These are phyloP conservation scores for Davidsoniella eucalypti DNA, from an alignment of 2,329 filamentous ascomycete species.

Conservation along the genomic window DNA sequence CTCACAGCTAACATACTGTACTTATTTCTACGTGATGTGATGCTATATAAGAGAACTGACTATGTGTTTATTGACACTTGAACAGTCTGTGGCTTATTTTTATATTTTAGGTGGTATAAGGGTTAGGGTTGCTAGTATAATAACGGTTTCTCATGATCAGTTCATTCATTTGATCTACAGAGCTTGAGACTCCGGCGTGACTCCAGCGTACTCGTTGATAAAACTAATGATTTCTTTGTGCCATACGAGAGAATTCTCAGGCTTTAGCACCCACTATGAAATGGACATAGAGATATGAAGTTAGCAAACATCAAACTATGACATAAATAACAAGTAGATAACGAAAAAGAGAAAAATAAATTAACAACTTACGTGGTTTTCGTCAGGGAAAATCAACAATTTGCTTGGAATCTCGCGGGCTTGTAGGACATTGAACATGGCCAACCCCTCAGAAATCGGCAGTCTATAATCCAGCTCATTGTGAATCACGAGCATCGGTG, in stretches of 20 bases:
- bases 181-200: slow-evolving; percentile 15
- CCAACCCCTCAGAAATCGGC: slow-evolving; percentile 67
- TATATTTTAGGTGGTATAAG: background rate
- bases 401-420: slow-evolving; percentile 57
- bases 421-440: slow-evolving; percentile 76
- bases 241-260: slow-evolving; percentile 83
- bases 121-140: too few species aligned
- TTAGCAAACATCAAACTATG: background rate
- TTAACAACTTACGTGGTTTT: slow-evolving; percentile 33
- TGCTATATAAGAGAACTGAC: too few species aligned
- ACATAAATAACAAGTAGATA: background rate
- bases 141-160: background rate
- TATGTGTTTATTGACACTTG: background rate
- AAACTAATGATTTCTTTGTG: slow-evolving; percentile 71
- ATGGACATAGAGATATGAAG: background rate
- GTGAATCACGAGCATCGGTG: slow-evolving; percentile 74
- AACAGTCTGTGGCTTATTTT: background rate
- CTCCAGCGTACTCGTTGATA: slow-evolving; percentile 46
- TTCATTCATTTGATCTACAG: background rate
- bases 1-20: background rate
- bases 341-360: background rate
- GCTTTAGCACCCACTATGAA: slow-evolving; percentile 63
- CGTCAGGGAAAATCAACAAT: slow-evolving; percentile 67
- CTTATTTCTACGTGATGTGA: background rate
- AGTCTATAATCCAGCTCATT: slow-evolving; percentile 80